These are phyloP conservation scores for Uronychia setigera DNA, from an alignment of 73 alveolate genomes.

Conservation along the genomic window DNA sequence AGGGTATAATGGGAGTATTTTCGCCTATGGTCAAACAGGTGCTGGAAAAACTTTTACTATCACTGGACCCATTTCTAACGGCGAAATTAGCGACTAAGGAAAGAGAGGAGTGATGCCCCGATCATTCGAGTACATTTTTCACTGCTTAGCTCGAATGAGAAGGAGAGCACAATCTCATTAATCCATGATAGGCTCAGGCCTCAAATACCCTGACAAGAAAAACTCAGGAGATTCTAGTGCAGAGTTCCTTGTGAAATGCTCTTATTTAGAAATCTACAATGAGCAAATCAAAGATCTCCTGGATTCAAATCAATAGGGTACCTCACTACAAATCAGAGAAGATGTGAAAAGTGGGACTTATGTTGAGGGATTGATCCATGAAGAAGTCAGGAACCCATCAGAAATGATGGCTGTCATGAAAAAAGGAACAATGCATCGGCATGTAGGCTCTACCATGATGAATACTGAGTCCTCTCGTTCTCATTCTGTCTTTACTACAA, in stretches of 20 bases:
- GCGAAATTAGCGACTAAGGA: slow-evolving; percentile 2
- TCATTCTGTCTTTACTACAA: slow-evolving; percentile 66
- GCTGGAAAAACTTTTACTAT: slow-evolving; percentile 98
- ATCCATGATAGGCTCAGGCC: background rate
- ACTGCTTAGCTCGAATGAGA: slow-evolving; percentile 3
- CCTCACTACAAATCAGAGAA: slow-evolving; percentile 61
- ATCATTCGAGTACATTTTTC: slow-evolving; percentile 70
- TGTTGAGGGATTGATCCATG: slow-evolving; percentile 75
- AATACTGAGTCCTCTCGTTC: slow-evolving; percentile 69
- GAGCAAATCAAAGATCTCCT: slow-evolving; percentile 94
- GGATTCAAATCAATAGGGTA: slow-evolving; percentile 46
- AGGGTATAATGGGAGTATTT: slow-evolving; percentile 95
- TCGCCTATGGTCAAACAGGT: slow-evolving; percentile 99
- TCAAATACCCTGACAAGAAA: background rate
- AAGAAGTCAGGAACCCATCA: slow-evolving; percentile 37
- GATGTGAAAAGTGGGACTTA: slow-evolving; percentile 81
- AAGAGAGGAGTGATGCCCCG: slow-evolving; percentile 84
- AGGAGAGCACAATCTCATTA: background rate
- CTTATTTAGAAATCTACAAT: slow-evolving; percentile 90
- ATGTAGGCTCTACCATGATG: slow-evolving; percentile 59
- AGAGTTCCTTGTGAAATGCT: slow-evolving; percentile 88
- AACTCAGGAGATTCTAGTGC: too few species aligned
- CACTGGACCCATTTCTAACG: slow-evolving; percentile 72
- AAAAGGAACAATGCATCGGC: slow-evolving; percentile 34
- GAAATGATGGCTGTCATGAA: slow-evolving; percentile 59